A percentile compares a stretch with the other conserved stretches of the same genome.
Conservation (phyloP, 306 rosid species). For the Rosa persica region DNA sequence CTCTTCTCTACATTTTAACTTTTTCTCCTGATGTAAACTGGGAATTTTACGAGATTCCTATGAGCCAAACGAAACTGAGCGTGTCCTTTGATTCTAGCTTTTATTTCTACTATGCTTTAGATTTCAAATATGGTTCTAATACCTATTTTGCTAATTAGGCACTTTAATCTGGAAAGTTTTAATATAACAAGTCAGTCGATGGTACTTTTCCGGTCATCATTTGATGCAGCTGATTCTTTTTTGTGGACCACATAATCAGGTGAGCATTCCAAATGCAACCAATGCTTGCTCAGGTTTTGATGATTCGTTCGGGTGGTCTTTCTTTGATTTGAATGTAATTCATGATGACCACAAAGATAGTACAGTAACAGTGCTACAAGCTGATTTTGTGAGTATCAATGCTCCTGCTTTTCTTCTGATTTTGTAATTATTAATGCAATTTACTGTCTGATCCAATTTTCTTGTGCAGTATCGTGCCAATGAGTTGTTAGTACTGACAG, state of each 20-base stretch:
- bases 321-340: slow-evolving; percentile 53
- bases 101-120: not conserved
- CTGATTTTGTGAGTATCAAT: slow-evolving; percentile 54
- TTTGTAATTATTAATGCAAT: not conserved
- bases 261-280: slow-evolving; percentile 49
- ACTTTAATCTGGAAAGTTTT: not conserved
- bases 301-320: slow-evolving; percentile 52
- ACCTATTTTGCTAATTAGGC: not conserved
- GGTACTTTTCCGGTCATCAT: not conserved
- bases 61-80: not conserved
- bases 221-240: slow-evolving; percentile 9
- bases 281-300: slow-evolving; percentile 49
- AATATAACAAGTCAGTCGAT: not conserved
- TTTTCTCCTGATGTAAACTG: not conserved
- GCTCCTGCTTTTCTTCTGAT: not conserved
- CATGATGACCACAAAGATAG: slow-evolving; percentile 46
- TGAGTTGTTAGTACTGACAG: slow-evolving; percentile 46
- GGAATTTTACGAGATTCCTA: not conserved
- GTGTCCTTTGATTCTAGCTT: not conserved
- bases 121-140: not conserved
- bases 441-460: not conserved
- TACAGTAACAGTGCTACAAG: slow-evolving; percentile 46
- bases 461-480: slow-evolving; percentile 49
- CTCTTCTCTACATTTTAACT: not conserved
- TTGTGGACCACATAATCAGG: slow-evolving; percentile 31